Conservation (phyloP, 768 basidiomycete species). For the Cubamyces lactineus region DNA sequence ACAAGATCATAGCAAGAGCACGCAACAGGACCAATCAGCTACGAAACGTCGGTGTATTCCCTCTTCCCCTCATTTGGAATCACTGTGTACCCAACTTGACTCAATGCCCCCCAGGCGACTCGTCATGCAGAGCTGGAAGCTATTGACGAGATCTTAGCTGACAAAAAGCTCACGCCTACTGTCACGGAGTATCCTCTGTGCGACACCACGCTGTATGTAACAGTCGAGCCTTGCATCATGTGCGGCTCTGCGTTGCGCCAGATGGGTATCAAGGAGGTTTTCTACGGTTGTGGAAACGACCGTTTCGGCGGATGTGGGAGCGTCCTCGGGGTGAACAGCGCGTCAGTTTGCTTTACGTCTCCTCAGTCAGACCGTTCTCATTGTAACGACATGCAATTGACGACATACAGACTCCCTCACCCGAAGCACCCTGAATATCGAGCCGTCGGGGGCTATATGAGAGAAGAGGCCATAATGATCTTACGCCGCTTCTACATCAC, state of each 20-base stretch:
- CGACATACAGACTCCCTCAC: slow-evolving; percentile 59
- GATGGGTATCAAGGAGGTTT: slow-evolving; percentile 87
- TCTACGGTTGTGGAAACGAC: slow-evolving; percentile 94
- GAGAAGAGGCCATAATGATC: slow-evolving; percentile 65
- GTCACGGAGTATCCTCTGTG: slow-evolving; percentile 63
- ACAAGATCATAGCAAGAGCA: slow-evolving; percentile 78
- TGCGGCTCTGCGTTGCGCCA: slow-evolving; percentile 95
- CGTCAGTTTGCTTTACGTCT: slow-evolving; percentile 46
- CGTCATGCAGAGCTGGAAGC: slow-evolving; percentile 98
- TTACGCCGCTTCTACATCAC: slow-evolving; percentile 74
- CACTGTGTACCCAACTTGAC: neutral
- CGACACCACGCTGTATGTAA: slow-evolving; percentile 90
- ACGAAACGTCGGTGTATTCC: slow-evolving; percentile 64
- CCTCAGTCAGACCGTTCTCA: neutral
- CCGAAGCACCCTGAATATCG: slow-evolving; percentile 74
- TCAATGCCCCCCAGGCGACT: slow-evolving; percentile 66
- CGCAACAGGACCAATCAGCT: slow-evolving; percentile 95
- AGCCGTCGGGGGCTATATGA: slow-evolving; percentile 55
- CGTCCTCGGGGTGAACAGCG: slow-evolving; percentile 83
- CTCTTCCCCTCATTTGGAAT: neutral
- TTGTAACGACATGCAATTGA: neutral
- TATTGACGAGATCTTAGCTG: slow-evolving; percentile 82
- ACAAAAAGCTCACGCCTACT: slow-evolving; percentile 57
- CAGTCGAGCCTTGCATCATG: slow-evolving; percentile 99
- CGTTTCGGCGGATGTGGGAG: slow-evolving; percentile 97